Evolutionary conservation across 441 rosid species (phyloP), one percentile per base, ranked within the genome.

Genomic region (Rhodomyrtus psidioides): DNA sequence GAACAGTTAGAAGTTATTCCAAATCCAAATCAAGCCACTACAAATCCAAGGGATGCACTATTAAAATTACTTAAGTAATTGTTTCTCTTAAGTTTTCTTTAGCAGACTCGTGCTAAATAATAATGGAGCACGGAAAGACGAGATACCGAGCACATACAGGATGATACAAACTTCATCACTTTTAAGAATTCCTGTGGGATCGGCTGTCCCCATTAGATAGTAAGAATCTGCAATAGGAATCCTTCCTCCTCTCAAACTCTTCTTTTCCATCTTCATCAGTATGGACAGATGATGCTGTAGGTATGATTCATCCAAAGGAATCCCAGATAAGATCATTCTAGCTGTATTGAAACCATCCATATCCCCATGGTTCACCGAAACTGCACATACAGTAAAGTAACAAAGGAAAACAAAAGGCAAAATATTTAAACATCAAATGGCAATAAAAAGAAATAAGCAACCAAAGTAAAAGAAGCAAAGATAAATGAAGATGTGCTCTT

Each of bases 201-300:
- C 97, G 26, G 88, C 92, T 8, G 96, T 96, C 55, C 99, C 99
- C 98, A 97, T 94, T 23, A 97, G 87, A 91, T 97, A 93, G 87
- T 91, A 94, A 34, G 95, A 93, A 54, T 95, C 98, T 4, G 89
- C 13, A 13, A 94, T 81, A 14, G 92, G 97, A 82, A 97, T 91
- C 85, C 55, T 94, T 83, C 96, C 99, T 55, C 53, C 91, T 85
- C 53, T 89, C 16, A 97, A 95, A 84, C 81, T 83, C 54, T 89
- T 94, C 85, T 87, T 94, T 84, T 92, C 95, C 28, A 83, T 86
- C 1, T 65, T 90, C 86, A 90, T 70, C 51, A 94, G 87, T 26
- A 2, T 59, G 6, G 89, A 91, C 24, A 94, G 82, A n/a, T 39
- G 85, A 85, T 81, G 10, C 39, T 93, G 93, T 89, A 96, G 87